Evolutionary conservation across 495 filamentous ascomycete species (phyloP), one percentile per base, ranked within the genome.

Genomic region (Neurospora sp.): DNA sequence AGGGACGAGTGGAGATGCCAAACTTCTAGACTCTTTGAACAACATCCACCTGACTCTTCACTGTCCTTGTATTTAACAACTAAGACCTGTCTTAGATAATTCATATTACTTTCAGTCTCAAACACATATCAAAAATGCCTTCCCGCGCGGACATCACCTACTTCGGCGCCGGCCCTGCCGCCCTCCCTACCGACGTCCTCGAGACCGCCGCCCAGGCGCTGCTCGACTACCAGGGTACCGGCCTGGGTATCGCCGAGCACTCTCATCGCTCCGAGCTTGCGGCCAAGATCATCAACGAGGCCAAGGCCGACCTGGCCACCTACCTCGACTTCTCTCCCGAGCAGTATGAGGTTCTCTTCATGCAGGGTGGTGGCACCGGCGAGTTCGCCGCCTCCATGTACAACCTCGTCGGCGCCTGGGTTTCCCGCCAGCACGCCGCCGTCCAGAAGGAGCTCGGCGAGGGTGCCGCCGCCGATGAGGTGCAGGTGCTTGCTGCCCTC

Each of bases 111-210:
- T 4, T 21, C 2, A 37, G 19, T 39, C 34, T 17, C 69, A 21
- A 34, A 69, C 36, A 71, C 31, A 73, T 10, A 69, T 21, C 28
- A 19, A 78, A 73, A 42, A 82, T 82, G 80, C 80, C 80, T 45
- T 66, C 79, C 39, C 76, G 79, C 24, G 70, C 78, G n/a, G 80
- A 82, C 9, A 79, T 82, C 73, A 79, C 78, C 39, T 79, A 77
- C 83, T 93, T 96, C 78, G 94, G 94, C 72, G 94, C 94, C 34
- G 94, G 94, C 72, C 94, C 94, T 59, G 94, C 94, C 36, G 85
- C 89, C 45, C 87, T 98, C 4, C 94, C 94, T 4, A 96, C 91
- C 10, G 76, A 87, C 13, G 91, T 98, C 36, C 88, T 97, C 70
- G 88, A 92, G 75, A 84, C 83, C 39, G 94, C 93, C 72, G 88